Conservation (phyloP, 768 basidiomycete species). For the Hydnomerulius pinastri region DNA sequence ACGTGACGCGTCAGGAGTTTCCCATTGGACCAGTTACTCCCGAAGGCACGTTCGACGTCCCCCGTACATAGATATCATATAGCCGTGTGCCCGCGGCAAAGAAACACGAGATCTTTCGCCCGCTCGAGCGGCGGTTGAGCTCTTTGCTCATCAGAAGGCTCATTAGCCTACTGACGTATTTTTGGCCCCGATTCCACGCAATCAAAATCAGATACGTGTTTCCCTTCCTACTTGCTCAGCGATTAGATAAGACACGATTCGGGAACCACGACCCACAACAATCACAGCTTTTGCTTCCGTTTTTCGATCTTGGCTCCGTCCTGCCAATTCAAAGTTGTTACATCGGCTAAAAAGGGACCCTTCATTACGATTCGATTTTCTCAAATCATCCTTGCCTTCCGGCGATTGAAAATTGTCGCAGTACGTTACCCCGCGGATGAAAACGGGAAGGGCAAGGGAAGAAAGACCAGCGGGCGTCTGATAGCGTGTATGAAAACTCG, state of each 20-base stretch:
- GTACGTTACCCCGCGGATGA: constrained; percentile 7
- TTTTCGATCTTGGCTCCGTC: constrained; percentile 12
- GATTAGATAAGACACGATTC: constrained; percentile 33
- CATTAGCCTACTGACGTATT: constrained; percentile 13
- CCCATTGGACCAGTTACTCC: constrained; percentile 11
- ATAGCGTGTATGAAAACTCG: neutral
- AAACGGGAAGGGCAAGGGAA: neutral
- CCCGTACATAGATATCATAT: constrained; percentile 19
- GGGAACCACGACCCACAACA: neutral
- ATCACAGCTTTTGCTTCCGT: constrained; percentile 14
- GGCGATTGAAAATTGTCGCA: constrained; percentile 12
- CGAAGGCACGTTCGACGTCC: constrained; percentile 22
- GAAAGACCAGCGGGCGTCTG: neutral
- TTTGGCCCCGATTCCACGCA: constrained; percentile 7
- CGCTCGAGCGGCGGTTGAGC: neutral
- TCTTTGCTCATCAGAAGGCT: constrained; percentile 4
- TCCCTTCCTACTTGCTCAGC: constrained; percentile 15
- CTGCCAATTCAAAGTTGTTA: neutral
- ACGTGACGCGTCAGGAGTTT: constrained; percentile 10
- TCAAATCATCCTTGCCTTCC: constrained; percentile 7
- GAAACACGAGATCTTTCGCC: constrained; percentile 4
- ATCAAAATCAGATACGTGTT: constrained; percentile 25
- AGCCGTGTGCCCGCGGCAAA: constrained; percentile 21
- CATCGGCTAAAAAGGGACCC: constrained; percentile 11
- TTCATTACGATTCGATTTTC: neutral